phyloP scores from a whole-genome alignment of 1,139 yeast genomes.

The Nadsonia starkeyi-henricii region DNA sequence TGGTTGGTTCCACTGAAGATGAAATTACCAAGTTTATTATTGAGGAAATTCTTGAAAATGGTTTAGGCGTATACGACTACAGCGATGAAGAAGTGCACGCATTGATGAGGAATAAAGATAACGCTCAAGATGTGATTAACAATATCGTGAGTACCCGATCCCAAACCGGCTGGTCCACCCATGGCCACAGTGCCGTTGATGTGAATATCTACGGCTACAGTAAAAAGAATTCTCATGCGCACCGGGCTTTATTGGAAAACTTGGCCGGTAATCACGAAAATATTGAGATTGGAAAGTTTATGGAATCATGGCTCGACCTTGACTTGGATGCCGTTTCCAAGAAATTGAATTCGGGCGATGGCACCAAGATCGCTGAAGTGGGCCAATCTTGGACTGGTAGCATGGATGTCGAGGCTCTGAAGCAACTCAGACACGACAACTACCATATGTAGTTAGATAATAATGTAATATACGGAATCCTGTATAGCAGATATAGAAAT shows the following conservation, averaged over 20 bases:
- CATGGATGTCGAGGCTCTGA: background rate
- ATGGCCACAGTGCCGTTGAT: constrained; percentile 84
- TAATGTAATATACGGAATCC: too few relatives aligned
- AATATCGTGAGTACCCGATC: constrained; percentile 56
- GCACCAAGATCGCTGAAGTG: background rate
- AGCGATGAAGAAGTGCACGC: constrained; percentile 33
- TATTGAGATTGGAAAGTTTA: constrained; percentile 61
- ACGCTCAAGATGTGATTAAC: constrained; percentile 34
- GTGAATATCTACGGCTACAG: constrained; percentile 70
- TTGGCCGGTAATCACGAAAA: constrained; percentile 74
- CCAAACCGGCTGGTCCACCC: constrained; percentile 77
- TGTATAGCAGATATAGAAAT: too few relatives aligned
- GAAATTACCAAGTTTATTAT: constrained; percentile 28
- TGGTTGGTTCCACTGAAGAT: constrained; percentile 6
- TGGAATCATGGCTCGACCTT: constrained; percentile 45
- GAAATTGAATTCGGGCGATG: constrained; percentile 7
- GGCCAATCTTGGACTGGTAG: background rate
- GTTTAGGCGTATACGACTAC: constrained; percentile 47
- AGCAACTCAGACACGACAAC: background rate
- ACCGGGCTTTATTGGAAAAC: constrained; percentile 32
- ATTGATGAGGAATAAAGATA: constrained; percentile 10
- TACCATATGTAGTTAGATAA: background rate
- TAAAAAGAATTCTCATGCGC: constrained; percentile 33
- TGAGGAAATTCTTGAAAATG: constrained; percentile 37
- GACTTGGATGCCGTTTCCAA: constrained; percentile 39